These are phyloP conservation scores for Microdochium trichocladiopsis DNA, from an alignment of 2,329 filamentous ascomycete genomes.

Conservation along the genomic window DNA sequence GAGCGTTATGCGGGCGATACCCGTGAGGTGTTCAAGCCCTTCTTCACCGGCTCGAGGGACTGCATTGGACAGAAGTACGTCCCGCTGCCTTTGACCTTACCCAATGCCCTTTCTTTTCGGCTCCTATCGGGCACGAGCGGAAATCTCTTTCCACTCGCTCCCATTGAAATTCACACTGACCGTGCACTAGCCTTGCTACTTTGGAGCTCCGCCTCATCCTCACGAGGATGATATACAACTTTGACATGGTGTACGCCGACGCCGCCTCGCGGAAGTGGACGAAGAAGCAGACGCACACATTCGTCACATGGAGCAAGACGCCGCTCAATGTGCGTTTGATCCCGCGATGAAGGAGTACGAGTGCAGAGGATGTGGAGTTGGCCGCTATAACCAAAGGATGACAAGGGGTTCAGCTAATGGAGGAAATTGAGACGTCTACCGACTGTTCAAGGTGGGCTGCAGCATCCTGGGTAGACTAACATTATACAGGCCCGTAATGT, in stretches of 20 bases:
- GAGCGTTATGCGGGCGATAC: slow-evolving; percentile 4
- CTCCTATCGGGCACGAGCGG: no score
- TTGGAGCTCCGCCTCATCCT: slow-evolving; percentile 5
- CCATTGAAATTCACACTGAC: neutral
- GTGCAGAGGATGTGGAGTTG: no score
- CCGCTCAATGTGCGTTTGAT: slow-evolving; percentile 2
- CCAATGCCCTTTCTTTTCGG: neutral
- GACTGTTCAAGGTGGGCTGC: no score
- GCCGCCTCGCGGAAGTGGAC: slow-evolving; percentile 1
- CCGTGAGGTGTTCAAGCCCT: slow-evolving; percentile 6
- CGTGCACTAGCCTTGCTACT: slow-evolving; percentile 4
- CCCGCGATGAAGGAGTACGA: neutral
- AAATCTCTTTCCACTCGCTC: neutral
- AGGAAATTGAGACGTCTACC: no score
- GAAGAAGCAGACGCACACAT: slow-evolving; percentile 4
- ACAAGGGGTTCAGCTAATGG: no score
- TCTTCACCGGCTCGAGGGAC: slow-evolving; percentile 5
- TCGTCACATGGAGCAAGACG: slow-evolving; percentile 6
- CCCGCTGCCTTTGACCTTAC: neutral
- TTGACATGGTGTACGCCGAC: slow-evolving; percentile 1
- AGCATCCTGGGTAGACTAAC: no score
- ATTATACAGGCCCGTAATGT: no score
- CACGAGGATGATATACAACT: slow-evolving; percentile 4
- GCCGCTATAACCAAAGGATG: no score
- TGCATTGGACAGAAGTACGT: slow-evolving; percentile 7